Percentiles rank a stretch among this genome's conserved stretches.
These are phyloP conservation scores for Cicer judaicum DNA, from an alignment of 306 rosid genomes.

Conservation along the genomic window DNA sequence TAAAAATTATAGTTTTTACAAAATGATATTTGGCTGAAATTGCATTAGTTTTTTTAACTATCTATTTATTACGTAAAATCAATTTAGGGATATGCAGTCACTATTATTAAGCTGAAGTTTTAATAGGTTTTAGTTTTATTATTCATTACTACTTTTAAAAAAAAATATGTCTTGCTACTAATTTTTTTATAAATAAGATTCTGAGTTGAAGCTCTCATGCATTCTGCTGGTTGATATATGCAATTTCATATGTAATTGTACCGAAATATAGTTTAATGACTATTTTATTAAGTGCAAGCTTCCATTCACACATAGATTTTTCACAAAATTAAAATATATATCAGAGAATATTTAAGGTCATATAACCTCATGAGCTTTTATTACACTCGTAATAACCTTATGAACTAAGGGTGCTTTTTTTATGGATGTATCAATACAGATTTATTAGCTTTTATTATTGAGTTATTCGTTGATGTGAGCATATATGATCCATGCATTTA, in stretches of 20 bases:
- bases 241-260: background rate
- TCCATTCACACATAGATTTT: conserved; percentile 12
- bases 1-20: background rate
- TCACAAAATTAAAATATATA: conserved; percentile 11
- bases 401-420: conserved; percentile 15
- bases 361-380: conserved; percentile 14
- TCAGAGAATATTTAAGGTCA: conserved; percentile 4
- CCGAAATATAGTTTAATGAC: no score
- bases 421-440: background rate
- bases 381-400: background rate
- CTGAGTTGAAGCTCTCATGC: background rate
- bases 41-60: conserved; percentile 1
- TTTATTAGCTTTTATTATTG: background rate
- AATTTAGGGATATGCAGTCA: conserved; percentile 16
- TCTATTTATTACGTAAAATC: conserved; percentile 14
- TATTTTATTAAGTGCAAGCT: conserved; percentile 9
- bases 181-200: conserved; percentile 9
- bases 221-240: conserved; percentile 9
- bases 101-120: background rate
- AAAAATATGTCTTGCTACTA: no score
- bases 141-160: no score
- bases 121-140: conserved; percentile 4
- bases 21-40: conserved; percentile 7
- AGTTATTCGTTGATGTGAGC: background rate
- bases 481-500: conserved; percentile 35